Conservation (phyloP, 1,139 yeast species). For the Blastobotrys niveus region DNA sequence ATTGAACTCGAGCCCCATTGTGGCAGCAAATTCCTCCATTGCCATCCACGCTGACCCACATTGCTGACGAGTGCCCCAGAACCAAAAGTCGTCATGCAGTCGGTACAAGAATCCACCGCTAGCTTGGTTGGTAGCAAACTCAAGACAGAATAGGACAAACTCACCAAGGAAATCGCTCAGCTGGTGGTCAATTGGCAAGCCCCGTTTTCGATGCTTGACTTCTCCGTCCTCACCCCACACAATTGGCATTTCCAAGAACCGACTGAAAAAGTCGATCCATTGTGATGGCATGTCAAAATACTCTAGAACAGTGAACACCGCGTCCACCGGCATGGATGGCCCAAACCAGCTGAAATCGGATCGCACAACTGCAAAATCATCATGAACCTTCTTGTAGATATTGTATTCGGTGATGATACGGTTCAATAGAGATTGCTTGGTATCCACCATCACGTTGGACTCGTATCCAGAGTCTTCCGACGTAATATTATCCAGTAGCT, state of each 20-base stretch:
- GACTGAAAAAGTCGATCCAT: slow-evolving; percentile 19
- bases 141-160: slow-evolving; percentile 17
- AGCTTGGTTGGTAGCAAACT: slow-evolving; percentile 18
- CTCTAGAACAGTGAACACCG: slow-evolving; percentile 17
- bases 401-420: slow-evolving; percentile 12
- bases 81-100: slow-evolving; percentile 22
- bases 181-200: slow-evolving; percentile 18
- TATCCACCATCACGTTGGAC: slow-evolving; percentile 3
- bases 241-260: slow-evolving; percentile 16
- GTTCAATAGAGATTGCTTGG: slow-evolving; percentile 14
- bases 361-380: slow-evolving; percentile 19
- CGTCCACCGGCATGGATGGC: slow-evolving; percentile 18
- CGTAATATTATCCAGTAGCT: slow-evolving; percentile 11
- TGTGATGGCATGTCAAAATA: slow-evolving; percentile 18
- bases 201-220: slow-evolving; percentile 14
- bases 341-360: slow-evolving; percentile 23
- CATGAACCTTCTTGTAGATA: slow-evolving; percentile 13
- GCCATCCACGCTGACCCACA: slow-evolving; percentile 21
- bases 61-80: slow-evolving; percentile 17
- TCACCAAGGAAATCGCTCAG: slow-evolving; percentile 21
- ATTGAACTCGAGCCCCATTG: slow-evolving; percentile 20
- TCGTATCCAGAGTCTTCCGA: no score
- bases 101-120: slow-evolving; percentile 19
- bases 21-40: slow-evolving; percentile 14
- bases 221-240: slow-evolving; percentile 12